Evolutionary conservation across 169 alveolate species (phyloP).

Genomic region (Plasmodium malariae): DNA sequence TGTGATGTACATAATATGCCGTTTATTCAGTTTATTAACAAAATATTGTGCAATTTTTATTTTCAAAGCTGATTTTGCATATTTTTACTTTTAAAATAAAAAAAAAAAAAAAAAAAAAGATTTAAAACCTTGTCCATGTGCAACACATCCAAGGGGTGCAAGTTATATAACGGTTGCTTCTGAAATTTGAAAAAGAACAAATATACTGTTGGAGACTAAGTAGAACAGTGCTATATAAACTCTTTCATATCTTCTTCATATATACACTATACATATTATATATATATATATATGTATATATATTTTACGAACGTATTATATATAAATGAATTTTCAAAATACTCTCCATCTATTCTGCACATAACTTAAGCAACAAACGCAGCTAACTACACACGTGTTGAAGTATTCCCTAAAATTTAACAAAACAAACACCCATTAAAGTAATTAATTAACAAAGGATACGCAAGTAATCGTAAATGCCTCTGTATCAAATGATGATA

Average conservation of each 20-base stretch:
- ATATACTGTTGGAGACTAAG: not conserved
- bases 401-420: not conserved
- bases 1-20: too few relatives aligned
- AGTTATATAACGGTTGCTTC: not conserved
- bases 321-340: too few relatives aligned
- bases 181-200: not conserved
- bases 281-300: too few relatives aligned
- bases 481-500: too few relatives aligned
- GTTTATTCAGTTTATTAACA: too few relatives aligned
- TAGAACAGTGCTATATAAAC: too few relatives aligned
- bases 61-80: not conserved
- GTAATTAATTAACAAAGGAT: not conserved
- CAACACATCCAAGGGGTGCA: not conserved
- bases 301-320: too few relatives aligned
- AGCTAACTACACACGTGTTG: too few relatives aligned
- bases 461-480: not conserved
- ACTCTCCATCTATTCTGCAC: too few relatives aligned
- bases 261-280: too few relatives aligned
- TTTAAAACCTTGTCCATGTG: not conserved
- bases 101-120: constrained; percentile 9
- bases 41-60: not conserved
- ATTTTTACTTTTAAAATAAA: not conserved
- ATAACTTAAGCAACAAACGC: too few relatives aligned
- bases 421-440: not conserved
- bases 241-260: too few relatives aligned